Base-by-base conservation (phyloP, 2,329 filamentous ascomycete genomes). In the Penicillium polonicum region DNA sequence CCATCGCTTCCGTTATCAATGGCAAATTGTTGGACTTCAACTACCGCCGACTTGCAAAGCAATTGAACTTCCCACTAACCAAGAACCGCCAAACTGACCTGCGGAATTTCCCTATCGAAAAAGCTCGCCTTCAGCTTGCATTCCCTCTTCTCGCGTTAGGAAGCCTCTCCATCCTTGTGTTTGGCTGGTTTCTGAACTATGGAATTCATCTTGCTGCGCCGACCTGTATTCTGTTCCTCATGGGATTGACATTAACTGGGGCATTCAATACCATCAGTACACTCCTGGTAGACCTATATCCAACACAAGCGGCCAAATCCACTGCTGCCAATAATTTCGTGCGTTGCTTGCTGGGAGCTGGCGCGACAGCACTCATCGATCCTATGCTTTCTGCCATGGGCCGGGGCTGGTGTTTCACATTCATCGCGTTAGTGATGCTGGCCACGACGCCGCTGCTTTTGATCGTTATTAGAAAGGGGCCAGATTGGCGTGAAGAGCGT, bases 201-300 rank as follows among this genome's bases (percentile, higher is more conserved):
- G 52, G 62, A 0, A 60, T 73, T 2, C 68, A 71, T 48, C 60
- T 77, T 5, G 73, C 72, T 3, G 73, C 68, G 2, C 74, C 74
- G 1, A 70, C 76, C 0, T 68, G 73, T 15, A 64, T 78, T n/a
- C 64, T 77, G 0, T 78, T 78, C 50, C 61, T 76, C 41, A 70
- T 73, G 43, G 75, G 74, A 1, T 73, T 76, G 48, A 68, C 70
- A 12, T 63, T 80, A 19, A 76, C 74, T 6, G 74, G 74, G 0
- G 71, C 73, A 0, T 80, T 76, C 51, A 78, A 80, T 51, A 72
- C 74, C 4, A 68, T 78, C 8, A 79, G 77, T 51, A 80, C 80
- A 0, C 65, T 84, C 31, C 69, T 81, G 39, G 70, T 82, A 1
- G 79, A 80, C 61, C 63, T 79, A 3, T 77, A 78, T 53, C 76